phyloP scores from a whole-genome alignment of 2,329 filamentous ascomycete genomes.

The Teratosphaeria pseudoeucalypti region DNA sequence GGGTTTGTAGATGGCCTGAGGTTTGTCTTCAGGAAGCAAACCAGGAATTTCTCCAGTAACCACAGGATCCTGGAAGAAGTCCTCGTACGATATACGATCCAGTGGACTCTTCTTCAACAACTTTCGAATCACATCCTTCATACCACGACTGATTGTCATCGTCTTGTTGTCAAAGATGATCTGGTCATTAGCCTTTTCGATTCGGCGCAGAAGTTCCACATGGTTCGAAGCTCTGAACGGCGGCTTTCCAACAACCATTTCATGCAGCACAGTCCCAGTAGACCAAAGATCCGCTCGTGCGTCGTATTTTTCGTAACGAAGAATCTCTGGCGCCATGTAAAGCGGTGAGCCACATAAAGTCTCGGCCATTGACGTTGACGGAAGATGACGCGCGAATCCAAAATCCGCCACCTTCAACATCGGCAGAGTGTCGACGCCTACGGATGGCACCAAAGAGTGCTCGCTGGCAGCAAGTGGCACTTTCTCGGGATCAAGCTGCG shows the following conservation, averaged over 20 bases:
- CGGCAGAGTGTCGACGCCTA: conserved; percentile 72
- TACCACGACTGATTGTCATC: conserved; percentile 54
- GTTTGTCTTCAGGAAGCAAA: conserved; percentile 21
- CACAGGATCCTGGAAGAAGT: conserved; percentile 62
- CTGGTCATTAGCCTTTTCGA: conserved; percentile 76
- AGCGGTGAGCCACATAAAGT: conserved; percentile 92
- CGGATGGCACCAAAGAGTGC: conserved; percentile 68
- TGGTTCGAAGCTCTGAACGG: conserved; percentile 91
- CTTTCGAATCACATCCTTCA: conserved; percentile 70
- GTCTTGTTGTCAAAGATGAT: conserved; percentile 55
- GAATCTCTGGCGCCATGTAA: conserved; percentile 97
- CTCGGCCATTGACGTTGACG: conserved; percentile 83
- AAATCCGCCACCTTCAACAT: conserved; percentile 98
- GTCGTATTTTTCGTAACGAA: conserved; percentile 95
- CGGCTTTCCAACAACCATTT: conserved; percentile 85
- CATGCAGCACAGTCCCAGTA: conserved; percentile 86
- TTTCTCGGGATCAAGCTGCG: conserved; percentile 48
- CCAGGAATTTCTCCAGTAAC: conserved; percentile 23
- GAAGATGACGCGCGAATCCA: conserved; percentile 89
- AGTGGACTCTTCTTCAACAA: conserved; percentile 78
- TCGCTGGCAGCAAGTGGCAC: conserved; percentile 69
- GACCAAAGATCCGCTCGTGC: conserved; percentile 97
- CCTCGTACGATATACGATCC: conserved; percentile 74
- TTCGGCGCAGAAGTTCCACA: conserved; percentile 83
- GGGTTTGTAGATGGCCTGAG: conserved; percentile 12